These are phyloP conservation scores for Ogataea saltuana DNA, from an alignment of 805 yeast genomes.

Conservation along the genomic window DNA sequence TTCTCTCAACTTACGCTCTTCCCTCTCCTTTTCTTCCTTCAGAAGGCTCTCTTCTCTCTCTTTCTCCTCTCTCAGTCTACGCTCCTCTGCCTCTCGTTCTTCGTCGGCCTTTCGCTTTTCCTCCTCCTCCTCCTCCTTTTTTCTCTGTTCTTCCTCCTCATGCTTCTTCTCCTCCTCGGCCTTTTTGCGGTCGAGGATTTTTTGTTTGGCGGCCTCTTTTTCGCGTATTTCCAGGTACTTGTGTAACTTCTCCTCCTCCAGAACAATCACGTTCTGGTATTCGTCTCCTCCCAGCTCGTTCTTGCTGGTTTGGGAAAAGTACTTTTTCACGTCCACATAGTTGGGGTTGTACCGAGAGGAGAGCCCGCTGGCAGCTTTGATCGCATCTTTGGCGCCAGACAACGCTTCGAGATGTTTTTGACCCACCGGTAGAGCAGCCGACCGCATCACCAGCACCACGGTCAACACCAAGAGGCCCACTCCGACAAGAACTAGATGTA, in stretches of 20 bases:
- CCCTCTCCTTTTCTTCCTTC: slow-evolving; percentile 8
- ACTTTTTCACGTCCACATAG: slow-evolving; percentile 10
- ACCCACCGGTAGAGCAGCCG: neutral
- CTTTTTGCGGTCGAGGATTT: neutral
- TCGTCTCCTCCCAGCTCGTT: neutral
- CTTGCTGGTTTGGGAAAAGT: slow-evolving; percentile 7
- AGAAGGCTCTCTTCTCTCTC: slow-evolving; percentile 2
- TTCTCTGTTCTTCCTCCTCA: slow-evolving; percentile 6
- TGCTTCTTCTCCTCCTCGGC: slow-evolving; percentile 9
- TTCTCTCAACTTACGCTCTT: slow-evolving; percentile 3
- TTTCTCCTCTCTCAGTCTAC: neutral
- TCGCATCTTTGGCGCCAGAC: slow-evolving; percentile 5
- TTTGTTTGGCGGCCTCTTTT: slow-evolving; percentile 5
- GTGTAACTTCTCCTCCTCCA: slow-evolving; percentile 15
- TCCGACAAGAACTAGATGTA: slow-evolving; percentile 12
- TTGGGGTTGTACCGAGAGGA: slow-evolving; percentile 5
- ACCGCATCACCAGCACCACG: slow-evolving; percentile 6
- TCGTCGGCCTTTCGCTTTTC: slow-evolving; percentile 6
- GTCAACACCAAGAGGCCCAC: slow-evolving; percentile 12
- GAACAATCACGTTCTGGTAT: slow-evolving; percentile 1
- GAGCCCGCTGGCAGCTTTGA: slow-evolving; percentile 4
- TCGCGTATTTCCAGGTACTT: slow-evolving; percentile 14
- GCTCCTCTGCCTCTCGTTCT: slow-evolving; percentile 4
- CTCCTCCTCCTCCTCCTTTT: slow-evolving; percentile 4
- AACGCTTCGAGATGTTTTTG: slow-evolving; percentile 9